Conservation (phyloP, 2,329 filamentous ascomycete genomes). For the Microdochium paspali region DNA sequence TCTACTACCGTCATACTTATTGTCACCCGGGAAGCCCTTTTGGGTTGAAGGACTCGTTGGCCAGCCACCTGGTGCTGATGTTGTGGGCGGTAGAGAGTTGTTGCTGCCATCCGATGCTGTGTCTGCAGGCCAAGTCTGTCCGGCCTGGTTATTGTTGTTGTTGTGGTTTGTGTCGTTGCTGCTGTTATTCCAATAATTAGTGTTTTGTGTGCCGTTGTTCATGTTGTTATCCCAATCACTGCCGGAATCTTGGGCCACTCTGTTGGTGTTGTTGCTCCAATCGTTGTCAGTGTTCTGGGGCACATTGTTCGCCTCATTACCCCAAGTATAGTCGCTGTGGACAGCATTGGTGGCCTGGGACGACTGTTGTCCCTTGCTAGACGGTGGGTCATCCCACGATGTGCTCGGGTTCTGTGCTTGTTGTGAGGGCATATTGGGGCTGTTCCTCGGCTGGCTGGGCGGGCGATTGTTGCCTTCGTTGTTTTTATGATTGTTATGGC, state of each 20-base stretch:
- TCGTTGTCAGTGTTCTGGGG: constrained; percentile 3
- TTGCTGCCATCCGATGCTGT: too few relatives aligned
- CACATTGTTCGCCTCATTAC: not conserved
- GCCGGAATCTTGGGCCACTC: too few relatives aligned
- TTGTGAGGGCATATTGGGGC: too few relatives aligned
- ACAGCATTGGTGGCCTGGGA: not conserved
- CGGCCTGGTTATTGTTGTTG: not conserved
- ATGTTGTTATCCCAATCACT: not conserved
- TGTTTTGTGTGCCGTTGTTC: not conserved
- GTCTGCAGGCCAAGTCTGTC: too few relatives aligned
- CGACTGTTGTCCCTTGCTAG: not conserved
- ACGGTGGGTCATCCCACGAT: not conserved
- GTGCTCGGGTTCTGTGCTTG: too few relatives aligned
- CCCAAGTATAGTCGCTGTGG: not conserved
- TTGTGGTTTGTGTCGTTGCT: not conserved
- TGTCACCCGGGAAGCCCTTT: too few relatives aligned
- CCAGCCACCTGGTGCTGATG: too few relatives aligned
- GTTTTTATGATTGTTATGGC: too few relatives aligned
- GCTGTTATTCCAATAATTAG: not conserved
- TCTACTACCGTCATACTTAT: not conserved
- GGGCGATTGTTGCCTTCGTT: too few relatives aligned
- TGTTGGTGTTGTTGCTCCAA: not conserved
- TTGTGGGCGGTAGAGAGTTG: too few relatives aligned
- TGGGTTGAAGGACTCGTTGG: too few relatives aligned
- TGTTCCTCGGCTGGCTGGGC: too few relatives aligned